Evolutionary conservation across 1,284 basidiomycete species (phyloP).

Genomic region (Trametes pubescens): DNA sequence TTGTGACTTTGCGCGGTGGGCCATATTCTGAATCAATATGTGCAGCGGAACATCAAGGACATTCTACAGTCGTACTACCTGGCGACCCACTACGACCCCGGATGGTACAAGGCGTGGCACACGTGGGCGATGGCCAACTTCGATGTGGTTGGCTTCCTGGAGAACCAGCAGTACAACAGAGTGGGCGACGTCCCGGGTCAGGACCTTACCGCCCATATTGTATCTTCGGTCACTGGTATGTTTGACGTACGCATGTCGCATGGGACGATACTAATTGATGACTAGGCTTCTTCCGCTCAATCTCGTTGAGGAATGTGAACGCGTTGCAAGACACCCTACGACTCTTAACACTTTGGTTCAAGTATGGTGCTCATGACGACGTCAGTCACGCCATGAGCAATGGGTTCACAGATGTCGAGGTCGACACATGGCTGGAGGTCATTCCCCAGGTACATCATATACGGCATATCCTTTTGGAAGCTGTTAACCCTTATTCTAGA

Average conservation of each 20-base stretch:
- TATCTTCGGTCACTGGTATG: constrained; percentile 92
- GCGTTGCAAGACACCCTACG: constrained; percentile 96
- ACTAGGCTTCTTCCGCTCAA: constrained; percentile 94
- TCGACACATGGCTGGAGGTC: constrained; percentile 99
- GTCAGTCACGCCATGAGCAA: constrained; percentile 91
- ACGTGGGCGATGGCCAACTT: constrained; percentile 98
- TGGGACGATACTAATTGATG: not conserved
- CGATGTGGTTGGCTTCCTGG: constrained; percentile 89
- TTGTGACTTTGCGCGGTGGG: not conserved
- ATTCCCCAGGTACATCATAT: constrained; percentile 83
- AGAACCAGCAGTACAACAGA: constrained; percentile 70
- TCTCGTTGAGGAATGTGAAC: constrained; percentile 86
- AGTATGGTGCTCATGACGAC: constrained; percentile 92
- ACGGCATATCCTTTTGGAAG: not conserved
- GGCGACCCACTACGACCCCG: constrained; percentile 92
- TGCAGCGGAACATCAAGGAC: constrained; percentile 78
- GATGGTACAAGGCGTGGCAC: constrained; percentile 99
- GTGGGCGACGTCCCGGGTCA: constrained; percentile 73
- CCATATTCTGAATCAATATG: constrained; percentile 15
- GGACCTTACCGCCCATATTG: constrained; percentile 86
- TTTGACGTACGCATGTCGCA: not conserved
- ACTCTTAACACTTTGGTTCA: constrained; percentile 97
- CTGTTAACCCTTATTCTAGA: constrained; percentile 56
- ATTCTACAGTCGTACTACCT: constrained; percentile 88
- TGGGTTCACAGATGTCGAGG: constrained; percentile 91